Base-by-base conservation (phyloP, 2,329 filamentous ascomycete genomes). In the Neofusicoccum sp. region DNA sequence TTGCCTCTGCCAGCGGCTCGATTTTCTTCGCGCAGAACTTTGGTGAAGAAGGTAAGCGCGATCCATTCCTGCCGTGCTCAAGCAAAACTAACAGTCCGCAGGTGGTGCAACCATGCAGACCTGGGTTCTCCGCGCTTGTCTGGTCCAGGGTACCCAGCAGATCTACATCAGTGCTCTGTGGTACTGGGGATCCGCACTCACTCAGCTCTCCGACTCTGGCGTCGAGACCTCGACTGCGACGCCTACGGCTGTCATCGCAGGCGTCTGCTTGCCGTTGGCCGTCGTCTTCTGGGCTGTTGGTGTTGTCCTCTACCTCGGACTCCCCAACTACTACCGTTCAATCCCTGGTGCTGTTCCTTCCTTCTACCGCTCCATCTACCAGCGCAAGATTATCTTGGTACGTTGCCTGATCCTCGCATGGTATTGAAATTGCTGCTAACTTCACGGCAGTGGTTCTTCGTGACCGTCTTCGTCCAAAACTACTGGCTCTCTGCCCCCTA, bases 381-480 rank as follows among this genome's bases (percentile, higher is more conserved):
- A 85, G 48, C 82, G 86, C 62, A 87, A 87, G 73, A 84, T 88
- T 62, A 81, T 88, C 45, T 76, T 86, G 11, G 6, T 11, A 6
- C 31, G 6, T 11, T 11, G n/a, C n/a, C n/a, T n/a, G n/a, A n/a
- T n/a, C n/a, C n/a, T n/a, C n/a, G n/a, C n/a, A n/a, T n/a, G n/a
- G n/a, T n/a, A n/a, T n/a, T n/a, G n/a, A n/a, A n/a, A n/a, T n/a
- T n/a, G n/a, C n/a, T n/a, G n/a, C n/a, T n/a, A n/a, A n/a, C n/a
- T n/a, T n/a, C n/a, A n/a, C n/a, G n/a, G n/a, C n/a, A n/a, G n/a
- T 89, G 86, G 86, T 88, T 87, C 75, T 84, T 88, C 71, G 73
- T 86, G 61, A 81, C 83, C 3, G 83, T 88, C 43, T 75, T 87
- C 61, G 73, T 88, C 33, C 86, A 88, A 68, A 89, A 89, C 71